Conservation (phyloP, 495 filamentous ascomycete genomes). For the Xylaria venustula region DNA sequence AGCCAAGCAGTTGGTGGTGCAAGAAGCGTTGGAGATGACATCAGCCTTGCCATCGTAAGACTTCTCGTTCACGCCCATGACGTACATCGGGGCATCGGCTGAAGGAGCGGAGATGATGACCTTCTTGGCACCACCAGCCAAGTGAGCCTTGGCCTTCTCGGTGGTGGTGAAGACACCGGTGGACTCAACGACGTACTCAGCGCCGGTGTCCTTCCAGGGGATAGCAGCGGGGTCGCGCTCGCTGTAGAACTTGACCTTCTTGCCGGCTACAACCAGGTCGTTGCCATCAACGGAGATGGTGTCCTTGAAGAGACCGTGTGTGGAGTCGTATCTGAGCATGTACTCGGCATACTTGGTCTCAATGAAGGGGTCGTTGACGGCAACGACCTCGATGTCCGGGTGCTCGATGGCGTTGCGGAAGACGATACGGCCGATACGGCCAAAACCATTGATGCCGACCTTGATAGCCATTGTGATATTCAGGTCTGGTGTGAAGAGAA, state of each 20-base stretch:
- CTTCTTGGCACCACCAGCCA: constrained; percentile 99
- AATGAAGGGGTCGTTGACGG: constrained; percentile 99
- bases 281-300: constrained; percentile 69
- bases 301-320: constrained; percentile 96
- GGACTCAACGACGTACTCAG: constrained; percentile 96
- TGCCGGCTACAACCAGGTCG: constrained; percentile 89
- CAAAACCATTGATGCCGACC: constrained; percentile 99
- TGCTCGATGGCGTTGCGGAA: constrained; percentile 74
- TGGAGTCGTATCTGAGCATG: constrained; percentile 99
- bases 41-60: constrained; percentile 83
- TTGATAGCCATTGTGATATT: constrained; percentile 52
- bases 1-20: constrained; percentile 99
- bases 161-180: constrained; percentile 99
- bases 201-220: constrained; percentile 86
- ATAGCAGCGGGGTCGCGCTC: constrained; percentile 90
- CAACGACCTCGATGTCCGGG: constrained; percentile 81
- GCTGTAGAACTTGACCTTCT: constrained; percentile 92
- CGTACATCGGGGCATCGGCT: constrained; percentile 99
- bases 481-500: constrained; percentile 18
- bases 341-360: constrained; percentile 98
- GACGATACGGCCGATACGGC: constrained; percentile 97
- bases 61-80: constrained; percentile 98
- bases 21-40: constrained; percentile 98
- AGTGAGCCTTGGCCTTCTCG: constrained; percentile 91
- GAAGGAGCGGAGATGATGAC: constrained; percentile 99